Conservation (phyloP, 306 rosid genomes). For the Dalbergia cultrata region DNA sequence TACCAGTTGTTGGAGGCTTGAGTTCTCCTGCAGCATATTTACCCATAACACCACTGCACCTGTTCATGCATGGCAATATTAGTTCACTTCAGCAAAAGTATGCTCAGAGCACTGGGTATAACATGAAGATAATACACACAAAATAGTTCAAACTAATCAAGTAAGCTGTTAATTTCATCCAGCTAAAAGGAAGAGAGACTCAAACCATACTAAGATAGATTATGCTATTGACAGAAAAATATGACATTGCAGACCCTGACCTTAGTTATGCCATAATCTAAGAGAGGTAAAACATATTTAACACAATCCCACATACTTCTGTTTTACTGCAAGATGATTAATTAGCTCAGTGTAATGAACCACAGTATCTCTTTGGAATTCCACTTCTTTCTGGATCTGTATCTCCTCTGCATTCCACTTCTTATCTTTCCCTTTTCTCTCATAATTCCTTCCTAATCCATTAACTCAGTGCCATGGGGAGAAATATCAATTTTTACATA, state of each 20-base stretch:
- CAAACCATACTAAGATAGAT: not conserved
- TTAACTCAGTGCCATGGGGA: too few relatives aligned
- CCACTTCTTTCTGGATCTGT: too few relatives aligned
- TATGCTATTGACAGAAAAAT: slow-evolving; percentile 1
- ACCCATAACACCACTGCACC: slow-evolving; percentile 99
- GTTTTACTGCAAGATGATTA: too few relatives aligned
- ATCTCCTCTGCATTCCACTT: too few relatives aligned
- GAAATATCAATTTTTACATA: too few relatives aligned
- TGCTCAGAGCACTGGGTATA: not conserved
- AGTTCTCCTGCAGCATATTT: slow-evolving; percentile 99
- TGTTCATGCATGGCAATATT: slow-evolving; percentile 51
- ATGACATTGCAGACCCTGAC: slow-evolving; percentile 4
- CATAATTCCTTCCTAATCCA: too few relatives aligned
- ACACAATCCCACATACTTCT: too few relatives aligned
- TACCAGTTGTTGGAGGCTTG: slow-evolving; percentile 87
- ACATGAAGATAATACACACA: slow-evolving; percentile 9
- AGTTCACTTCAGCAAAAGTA: slow-evolving; percentile 16
- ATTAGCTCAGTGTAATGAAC: too few relatives aligned
- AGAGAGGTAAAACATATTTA: not conserved
- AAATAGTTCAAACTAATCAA: slow-evolving; percentile 12
- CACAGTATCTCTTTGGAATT: too few relatives aligned
- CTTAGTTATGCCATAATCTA: not conserved
- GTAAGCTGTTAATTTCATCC: slow-evolving; percentile 6
- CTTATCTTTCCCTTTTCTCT: too few relatives aligned
- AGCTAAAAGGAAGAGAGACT: slow-evolving; percentile 14